These are phyloP conservation scores for Apiospora phragmitis DNA, from an alignment of 2,329 filamentous ascomycete species.

Conservation along the genomic window DNA sequence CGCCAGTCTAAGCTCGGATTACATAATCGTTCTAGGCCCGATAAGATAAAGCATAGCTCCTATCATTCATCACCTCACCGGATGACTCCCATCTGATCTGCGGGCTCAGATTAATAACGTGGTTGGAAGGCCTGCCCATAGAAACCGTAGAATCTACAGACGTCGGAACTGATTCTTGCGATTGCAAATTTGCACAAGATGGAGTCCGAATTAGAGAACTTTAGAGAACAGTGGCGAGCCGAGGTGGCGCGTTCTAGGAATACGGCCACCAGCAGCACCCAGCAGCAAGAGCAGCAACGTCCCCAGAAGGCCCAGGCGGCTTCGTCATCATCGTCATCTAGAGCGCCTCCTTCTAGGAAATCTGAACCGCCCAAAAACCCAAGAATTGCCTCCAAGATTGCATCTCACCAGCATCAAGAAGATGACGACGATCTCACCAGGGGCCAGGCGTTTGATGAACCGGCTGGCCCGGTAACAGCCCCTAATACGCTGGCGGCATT, in stretches of 20 bases:
- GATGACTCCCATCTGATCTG: neutral
- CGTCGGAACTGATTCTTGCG: neutral
- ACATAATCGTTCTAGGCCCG: neutral
- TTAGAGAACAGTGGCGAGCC: constrained; percentile 82
- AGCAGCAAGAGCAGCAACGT: constrained; percentile 17
- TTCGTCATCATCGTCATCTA: constrained; percentile 6
- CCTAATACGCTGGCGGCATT: constrained; percentile 29
- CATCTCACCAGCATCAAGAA: constrained; percentile 21
- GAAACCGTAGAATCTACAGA: neutral
- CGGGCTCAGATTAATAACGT: neutral
- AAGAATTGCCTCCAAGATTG: constrained; percentile 15
- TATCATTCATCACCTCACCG: neutral
- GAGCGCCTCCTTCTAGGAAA: neutral
- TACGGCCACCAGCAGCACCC: constrained; percentile 15
- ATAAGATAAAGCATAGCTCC: constrained; percentile 12
- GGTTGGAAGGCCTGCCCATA: neutral
- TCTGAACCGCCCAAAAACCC: constrained; percentile 11
- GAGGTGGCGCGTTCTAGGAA: constrained; percentile 61
- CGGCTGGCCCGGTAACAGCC: constrained; percentile 24
- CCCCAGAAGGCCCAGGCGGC: constrained; percentile 14
- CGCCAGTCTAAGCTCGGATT: neutral
- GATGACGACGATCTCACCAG: constrained; percentile 29
- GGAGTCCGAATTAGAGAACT: constrained; percentile 75
- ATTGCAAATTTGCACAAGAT: constrained; percentile 15
- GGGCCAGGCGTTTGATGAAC: constrained; percentile 31